Evolutionary conservation across 768 basidiomycete genomes (phyloP).

Genomic region (Harrya chromipes): DNA sequence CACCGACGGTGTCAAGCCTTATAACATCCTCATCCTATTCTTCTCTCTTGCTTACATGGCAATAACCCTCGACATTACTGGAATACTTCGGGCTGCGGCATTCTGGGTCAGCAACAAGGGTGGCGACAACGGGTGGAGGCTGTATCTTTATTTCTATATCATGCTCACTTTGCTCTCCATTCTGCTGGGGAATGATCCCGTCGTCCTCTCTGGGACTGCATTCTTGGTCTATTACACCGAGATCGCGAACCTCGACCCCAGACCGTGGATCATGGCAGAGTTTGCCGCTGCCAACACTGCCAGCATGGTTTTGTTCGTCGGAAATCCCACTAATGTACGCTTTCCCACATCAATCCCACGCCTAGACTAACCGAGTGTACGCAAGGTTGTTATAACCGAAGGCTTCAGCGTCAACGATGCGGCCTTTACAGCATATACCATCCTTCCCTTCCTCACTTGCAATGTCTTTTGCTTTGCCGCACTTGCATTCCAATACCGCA

Average conservation of each 20-base stretch:
- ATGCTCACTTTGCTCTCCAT: constrained; percentile 78
- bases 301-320: constrained; percentile 72
- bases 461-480: constrained; percentile 57
- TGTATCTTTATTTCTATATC: constrained; percentile 80
- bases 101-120: constrained; percentile 86
- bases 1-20: constrained; percentile 75
- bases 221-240: constrained; percentile 88
- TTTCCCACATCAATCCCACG: background rate
- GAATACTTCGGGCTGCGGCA: constrained; percentile 80
- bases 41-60: constrained; percentile 91
- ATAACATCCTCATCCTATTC: constrained; percentile 92
- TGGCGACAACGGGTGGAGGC: constrained; percentile 63
- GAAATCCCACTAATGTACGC: constrained; percentile 83
- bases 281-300: constrained; percentile 81
- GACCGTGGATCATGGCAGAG: constrained; percentile 70
- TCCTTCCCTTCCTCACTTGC: constrained; percentile 75
- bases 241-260: constrained; percentile 47
- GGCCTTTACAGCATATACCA: constrained; percentile 78
- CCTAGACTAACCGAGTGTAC: background rate
- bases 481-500: constrained; percentile 58
- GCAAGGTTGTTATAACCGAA: constrained; percentile 73
- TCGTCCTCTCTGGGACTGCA: constrained; percentile 87
- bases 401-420: constrained; percentile 78
- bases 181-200: constrained; percentile 90
- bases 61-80: constrained; percentile 87